Evolutionary conservation across 2,329 filamentous ascomycete genomes (phyloP).

Genomic region (Colletotrichum costaricense): DNA sequence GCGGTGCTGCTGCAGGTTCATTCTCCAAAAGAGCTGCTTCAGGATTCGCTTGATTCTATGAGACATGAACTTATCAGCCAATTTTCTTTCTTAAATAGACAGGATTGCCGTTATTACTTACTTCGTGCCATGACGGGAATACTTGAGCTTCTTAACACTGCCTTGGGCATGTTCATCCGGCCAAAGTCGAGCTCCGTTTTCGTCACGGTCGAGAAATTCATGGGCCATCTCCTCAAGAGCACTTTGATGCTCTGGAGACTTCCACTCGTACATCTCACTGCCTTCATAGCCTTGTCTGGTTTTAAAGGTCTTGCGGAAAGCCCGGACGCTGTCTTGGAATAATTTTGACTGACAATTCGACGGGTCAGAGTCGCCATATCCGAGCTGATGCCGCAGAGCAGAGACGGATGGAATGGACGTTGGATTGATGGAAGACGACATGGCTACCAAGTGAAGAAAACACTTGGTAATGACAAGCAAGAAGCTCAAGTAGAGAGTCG

Average conservation of each 20-base stretch:
- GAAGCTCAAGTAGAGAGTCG: no score
- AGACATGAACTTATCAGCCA: neutral
- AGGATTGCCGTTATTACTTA: neutral
- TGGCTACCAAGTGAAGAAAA: neutral
- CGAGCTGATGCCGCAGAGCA: slow-evolving; percentile 7
- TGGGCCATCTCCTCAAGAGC: slow-evolving; percentile 18
- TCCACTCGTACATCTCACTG: slow-evolving; percentile 23
- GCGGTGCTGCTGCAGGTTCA: slow-evolving; percentile 24
- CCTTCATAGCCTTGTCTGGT: neutral
- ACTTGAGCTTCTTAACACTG: neutral
- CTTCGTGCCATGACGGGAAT: neutral
- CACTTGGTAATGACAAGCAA: no score
- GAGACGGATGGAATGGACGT: slow-evolving; percentile 6
- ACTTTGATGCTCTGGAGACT: slow-evolving; percentile 12
- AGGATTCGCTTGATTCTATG: slow-evolving; percentile 12
- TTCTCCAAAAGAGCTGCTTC: slow-evolving; percentile 29
- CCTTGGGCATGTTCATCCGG: slow-evolving; percentile 3
- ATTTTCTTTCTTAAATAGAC: no score
- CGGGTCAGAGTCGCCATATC: slow-evolving; percentile 9
- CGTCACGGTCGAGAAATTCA: slow-evolving; percentile 13
- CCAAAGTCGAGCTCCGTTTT: slow-evolving; percentile 21
- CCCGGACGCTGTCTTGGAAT: slow-evolving; percentile 15
- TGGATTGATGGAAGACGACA: neutral
- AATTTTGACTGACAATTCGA: neutral
- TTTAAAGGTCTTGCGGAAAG: slow-evolving; percentile 15